Evolutionary conservation across 2,329 filamentous ascomycete species (phyloP), one percentile per base, ranked within the genome.

Genomic region (Paraphoma chrysanthemicola): DNA sequence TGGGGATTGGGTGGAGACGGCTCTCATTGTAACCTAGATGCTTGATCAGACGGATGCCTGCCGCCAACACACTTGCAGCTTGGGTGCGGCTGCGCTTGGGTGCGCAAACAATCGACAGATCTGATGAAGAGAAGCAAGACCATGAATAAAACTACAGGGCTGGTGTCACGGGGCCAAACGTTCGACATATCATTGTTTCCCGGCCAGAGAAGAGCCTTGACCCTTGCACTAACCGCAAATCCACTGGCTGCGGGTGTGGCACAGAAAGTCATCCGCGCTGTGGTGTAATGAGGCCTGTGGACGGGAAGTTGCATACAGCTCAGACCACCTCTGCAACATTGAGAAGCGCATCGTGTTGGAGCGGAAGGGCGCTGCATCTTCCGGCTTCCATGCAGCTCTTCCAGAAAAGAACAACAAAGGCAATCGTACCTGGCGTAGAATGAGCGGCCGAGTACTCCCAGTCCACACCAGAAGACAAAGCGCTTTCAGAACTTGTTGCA

Each of bases 31-130:
- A 62, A 72, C 63, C 54, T 56, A 45, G 49, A 47, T 44, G 45
- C 46, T 55, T 52, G 52, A 23, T 23, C 47, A 55, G 50, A 47
- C 69, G 68, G 67, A 59, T 65, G 63, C 67, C 70, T 64, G 65
- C 67, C 71, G 73, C 70, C 70, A 74, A 63, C 69, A 56, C 67
- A 67, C 62, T 63, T 67, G 66, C 66, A 67, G 59, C 57, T 62
- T 60, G 66, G 64, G 67, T 57, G 67, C 63, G 33, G 57, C 53
- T 41, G 57, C 54, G 54, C 61, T 60, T 51, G 51, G 59, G 59
- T 54, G 64, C 68, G 71, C 75, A 76, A 71, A 64, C 56, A 31
- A 17, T 38, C 42, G 46, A 51, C 47, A 58, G 28, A 57, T 57
- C 42, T 59, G 59, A 57, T 48, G 58, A 44, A 43, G 52, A 46